Evolutionary conservation across 2,329 filamentous ascomycete genomes (phyloP).

Genomic region (Chaetomiaceae sp.): DNA sequence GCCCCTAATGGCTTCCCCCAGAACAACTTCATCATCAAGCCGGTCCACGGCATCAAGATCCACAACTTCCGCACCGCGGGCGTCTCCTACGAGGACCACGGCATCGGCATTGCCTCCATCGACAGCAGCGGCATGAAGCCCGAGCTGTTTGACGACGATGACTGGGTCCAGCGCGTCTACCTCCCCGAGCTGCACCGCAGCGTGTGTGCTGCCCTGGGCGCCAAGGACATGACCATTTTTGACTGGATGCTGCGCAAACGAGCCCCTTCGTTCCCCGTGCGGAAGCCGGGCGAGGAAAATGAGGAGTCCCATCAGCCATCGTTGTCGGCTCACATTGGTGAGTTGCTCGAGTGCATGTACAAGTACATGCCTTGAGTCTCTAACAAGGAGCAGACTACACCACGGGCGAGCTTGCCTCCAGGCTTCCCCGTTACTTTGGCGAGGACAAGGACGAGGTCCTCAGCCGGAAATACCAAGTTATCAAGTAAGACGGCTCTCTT

Average conservation of each 20-base stretch:
- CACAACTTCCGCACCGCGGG: not conserved
- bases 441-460: not conserved
- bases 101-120: not conserved
- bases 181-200: not conserved
- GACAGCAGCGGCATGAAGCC: not conserved
- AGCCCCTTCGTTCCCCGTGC: not conserved
- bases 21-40: constrained; percentile 1
- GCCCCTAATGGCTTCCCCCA: not conserved
- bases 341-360: not conserved
- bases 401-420: not conserved
- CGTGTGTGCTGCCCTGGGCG: not conserved
- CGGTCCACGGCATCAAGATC: not conserved
- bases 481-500: not conserved
- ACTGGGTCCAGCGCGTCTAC: not conserved
- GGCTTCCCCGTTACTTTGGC: not conserved
- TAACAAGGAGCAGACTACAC: not conserved
- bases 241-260: constrained; percentile 2
- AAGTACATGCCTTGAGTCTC: not conserved
- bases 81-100: not conserved
- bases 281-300: not conserved
- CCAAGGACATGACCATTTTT: constrained; percentile 1
- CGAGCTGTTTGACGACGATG: not conserved
- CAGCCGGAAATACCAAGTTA: not conserved
- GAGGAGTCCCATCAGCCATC: not conserved
- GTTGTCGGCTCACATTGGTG: not conserved